Base-by-base conservation (phyloP, 1,139 yeast genomes). In the Candida mesenterica region DNA sequence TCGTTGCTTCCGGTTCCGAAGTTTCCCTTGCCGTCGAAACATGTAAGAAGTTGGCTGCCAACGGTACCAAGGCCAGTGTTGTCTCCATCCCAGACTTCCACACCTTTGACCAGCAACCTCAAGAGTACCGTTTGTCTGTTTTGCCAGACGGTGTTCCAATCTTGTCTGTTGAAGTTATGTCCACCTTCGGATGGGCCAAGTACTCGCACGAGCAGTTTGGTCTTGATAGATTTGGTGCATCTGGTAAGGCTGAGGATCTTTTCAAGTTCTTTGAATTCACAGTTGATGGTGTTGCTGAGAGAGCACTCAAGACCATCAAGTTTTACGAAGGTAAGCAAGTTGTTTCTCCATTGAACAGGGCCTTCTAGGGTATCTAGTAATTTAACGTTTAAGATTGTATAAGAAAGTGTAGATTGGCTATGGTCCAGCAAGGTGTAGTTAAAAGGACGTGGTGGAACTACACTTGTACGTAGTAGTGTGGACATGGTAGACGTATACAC, bases 191-290 rank as follows among this genome's bases (percentile, higher is more conserved):
- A 45, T 94, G 98, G 99, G 74, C 82, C 55, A 86, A 83, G 68
- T 94, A 89, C 75, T 80, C 97, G 44, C 98, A 94, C 72, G 95
- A 86, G 73, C 95, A 89, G 66, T 87, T 92, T 59, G 97, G 97
- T 66, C 77, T 94, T 62, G 79, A 89, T 79, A 80, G 89, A 71
- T 94, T 92, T 61, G 99, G 99, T 77, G 95, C 94, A 48, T 89
- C 97, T 44, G 98, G 96, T 64, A 87, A 88, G 64, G 95, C 84
- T 59, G 68, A 71, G 43, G 88, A 85, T 45, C 77, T 92, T 43
- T 94, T 81, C 82, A 79, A 86, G 67, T 72, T 61, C 74, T 87
- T 90, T 53, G 96, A 79, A 49, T 92, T 94, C 75, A 90, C 96
- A 38, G 84, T 94, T 49, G 97, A 88, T 61, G 96, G 96, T 51